Evolutionary conservation across 2,329 filamentous ascomycete genomes (phyloP), one percentile per base, ranked within the genome.

Genomic region (Leptographium wingfieldii): DNA sequence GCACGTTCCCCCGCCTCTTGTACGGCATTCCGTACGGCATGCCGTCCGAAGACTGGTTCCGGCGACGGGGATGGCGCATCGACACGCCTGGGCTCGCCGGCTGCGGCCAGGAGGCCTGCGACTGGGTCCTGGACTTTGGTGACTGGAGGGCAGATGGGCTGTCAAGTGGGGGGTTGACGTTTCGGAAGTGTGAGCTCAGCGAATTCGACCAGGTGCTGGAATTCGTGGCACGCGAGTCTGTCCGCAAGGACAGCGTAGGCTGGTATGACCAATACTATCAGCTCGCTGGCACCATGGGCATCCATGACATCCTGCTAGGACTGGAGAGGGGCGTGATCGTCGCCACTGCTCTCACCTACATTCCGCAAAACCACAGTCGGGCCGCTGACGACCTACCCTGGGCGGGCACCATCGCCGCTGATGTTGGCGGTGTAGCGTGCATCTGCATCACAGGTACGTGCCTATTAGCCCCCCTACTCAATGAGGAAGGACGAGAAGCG

Each of bases 211-310:
- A 67, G 33, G 76, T 83, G 2, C 66, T 81, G 56, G 73, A 74
- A 2, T 74, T 83, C 64, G 79, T 81, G 11, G 75, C 76, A 58
- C 72, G 70, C 56, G 76, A 79, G 58, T 78, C 77, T 0, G 68
- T 69, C 11, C 72, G 71, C 55, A 76, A 78, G 61, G 72, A 74
- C 40, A 73, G 75, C 53, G 76, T 81, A 64, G 80, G 80, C 52
- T 83, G 80, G 79, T 83, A 78, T 64, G 80, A 84, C 65, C 79
- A 83, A 65, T 85, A 84, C 63, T 75, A 74, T 59, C 76, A 73
- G 63, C 71, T 82, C 11, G 74, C 74, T 53, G 74, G 77, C 63
- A 75, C 76, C 9, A 72, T 72, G 56, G 71, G 77, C 63, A 71
- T 81, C 48, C 72, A 73, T 55, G 79, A 84, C 63, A 75, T 85